Evolutionary conservation across 225 moss, liverwort and hornwort species (phyloP).

Genomic region (Pseudoscleropodium purum): DNA sequence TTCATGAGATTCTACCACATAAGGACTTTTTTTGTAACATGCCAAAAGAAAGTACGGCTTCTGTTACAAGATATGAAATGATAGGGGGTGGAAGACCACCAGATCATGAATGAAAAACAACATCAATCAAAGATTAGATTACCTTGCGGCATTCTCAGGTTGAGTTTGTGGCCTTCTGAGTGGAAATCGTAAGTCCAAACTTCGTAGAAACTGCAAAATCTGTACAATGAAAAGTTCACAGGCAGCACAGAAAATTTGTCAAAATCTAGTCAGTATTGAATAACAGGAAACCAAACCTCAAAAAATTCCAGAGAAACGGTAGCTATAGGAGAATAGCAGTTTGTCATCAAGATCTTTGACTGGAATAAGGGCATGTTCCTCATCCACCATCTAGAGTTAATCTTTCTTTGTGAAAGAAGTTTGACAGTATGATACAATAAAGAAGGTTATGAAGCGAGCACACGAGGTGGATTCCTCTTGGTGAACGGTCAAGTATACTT

Average conservation of each 20-base stretch:
- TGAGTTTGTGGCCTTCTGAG: slow-evolving; percentile 28
- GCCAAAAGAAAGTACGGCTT: background rate
- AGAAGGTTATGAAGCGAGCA: background rate
- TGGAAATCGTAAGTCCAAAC: slow-evolving; percentile 55
- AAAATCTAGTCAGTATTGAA: background rate
- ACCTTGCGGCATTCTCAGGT: slow-evolving; percentile 29
- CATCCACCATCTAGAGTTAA: background rate
- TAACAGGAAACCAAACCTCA: background rate
- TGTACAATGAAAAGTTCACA: slow-evolving; percentile 8
- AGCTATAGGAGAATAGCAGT: background rate
- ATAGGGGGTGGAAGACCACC: background rate
- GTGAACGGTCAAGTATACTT: background rate
- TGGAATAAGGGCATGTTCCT: background rate
- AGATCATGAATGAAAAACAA: background rate
- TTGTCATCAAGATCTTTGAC: background rate
- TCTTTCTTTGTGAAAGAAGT: background rate
- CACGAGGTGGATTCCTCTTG: background rate
- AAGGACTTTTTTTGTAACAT: background rate
- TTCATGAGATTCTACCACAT: background rate
- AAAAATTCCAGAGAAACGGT: background rate
- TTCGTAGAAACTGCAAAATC: slow-evolving; percentile 76
- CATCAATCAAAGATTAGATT: background rate
- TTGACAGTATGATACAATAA: background rate
- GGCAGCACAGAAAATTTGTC: background rate
- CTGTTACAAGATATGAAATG: background rate